Base-by-base conservation (phyloP, 1,284 basidiomycete genomes). In the Pseudozyma sp. region DNA sequence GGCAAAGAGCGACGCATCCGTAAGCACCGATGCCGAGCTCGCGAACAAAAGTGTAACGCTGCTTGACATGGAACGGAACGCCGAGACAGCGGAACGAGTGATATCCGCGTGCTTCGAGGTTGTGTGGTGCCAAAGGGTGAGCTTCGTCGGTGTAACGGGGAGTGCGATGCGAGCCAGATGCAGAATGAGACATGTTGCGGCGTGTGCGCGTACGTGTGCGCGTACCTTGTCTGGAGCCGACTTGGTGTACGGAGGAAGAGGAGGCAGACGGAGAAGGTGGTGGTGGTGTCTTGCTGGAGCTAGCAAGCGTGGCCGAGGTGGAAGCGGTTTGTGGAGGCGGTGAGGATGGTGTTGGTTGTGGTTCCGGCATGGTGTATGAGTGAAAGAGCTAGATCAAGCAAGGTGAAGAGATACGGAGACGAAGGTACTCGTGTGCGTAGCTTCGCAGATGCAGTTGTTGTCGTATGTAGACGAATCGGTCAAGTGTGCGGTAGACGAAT, bases 11-110 rank as follows among this genome's bases (percentile, higher is more conserved):
- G 3, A 85, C 83, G 45, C 82, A 85, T 16, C 83, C 83, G 44
- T 85, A 85, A 7, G 83, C 81, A 16, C 83, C 83, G 35, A 84
- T 78, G 54, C 83, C 83, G 43, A 85, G 77, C 58, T 84, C 82
- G 19, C 83, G 79, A 10, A 82, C 52, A 45, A 83, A 82, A 7
- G 76, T 72, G 54, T 85, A 85, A 2, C 81, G 71, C 66, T 77
- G 80, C 53, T 78, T 73, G 12, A 85, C 83, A 61, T 84, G 76
- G 58, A 85, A 85, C 10, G 81, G 82, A 19, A 83, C 78, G 36
- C 79, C 77, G 21, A 83, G 74, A 49, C 82, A 85, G 57, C 59
- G 66, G 51, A 85, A 85, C 4, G 78, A 76, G 60, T 85, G 82
- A 54, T 84, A 85, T 18, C 83, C 83, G 8, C 66, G 65, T 42